phyloP scores from a whole-genome alignment of 2,329 filamentous ascomycete genomes.

The Pseudocercospora fuligena region DNA sequence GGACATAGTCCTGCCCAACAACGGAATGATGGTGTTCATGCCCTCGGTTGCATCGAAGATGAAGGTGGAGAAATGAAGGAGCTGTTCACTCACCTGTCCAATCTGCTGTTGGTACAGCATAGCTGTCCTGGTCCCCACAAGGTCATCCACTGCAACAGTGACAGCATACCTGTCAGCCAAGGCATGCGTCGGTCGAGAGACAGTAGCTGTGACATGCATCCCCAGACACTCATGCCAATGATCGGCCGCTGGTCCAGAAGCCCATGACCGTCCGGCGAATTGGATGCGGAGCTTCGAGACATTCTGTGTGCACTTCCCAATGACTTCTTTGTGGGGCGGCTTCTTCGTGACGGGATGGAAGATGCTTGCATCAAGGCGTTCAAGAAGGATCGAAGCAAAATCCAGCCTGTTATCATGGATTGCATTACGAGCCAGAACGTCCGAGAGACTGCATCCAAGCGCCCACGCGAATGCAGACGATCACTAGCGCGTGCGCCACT shows the following conservation, averaged over 20 bases:
- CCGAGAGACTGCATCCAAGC: conserved; percentile 26
- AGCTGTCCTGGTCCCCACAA: conserved; percentile 75
- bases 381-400: conserved; percentile 66
- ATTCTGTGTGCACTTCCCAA: conserved; percentile 1
- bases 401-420: conserved; percentile 47
- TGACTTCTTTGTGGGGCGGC: conserved; percentile 17
- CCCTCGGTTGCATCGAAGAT: conserved; percentile 17
- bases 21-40: conserved; percentile 1
- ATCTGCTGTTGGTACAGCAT: conserved; percentile 73
- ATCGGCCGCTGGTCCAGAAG: conserved; percentile 58
- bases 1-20: conserved; percentile 3
- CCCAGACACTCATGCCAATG: conserved; percentile 76
- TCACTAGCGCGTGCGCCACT: background rate
- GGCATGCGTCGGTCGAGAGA: conserved; percentile 84
- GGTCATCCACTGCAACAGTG: conserved; percentile 75
- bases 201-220: conserved; percentile 72
- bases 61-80: conserved; percentile 33
- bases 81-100: conserved; percentile 82
- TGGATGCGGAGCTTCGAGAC: background rate
- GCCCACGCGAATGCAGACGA: conserved; percentile 17
- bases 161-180: conserved; percentile 78
- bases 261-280: background rate
- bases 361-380: conserved; percentile 69
- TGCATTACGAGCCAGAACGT: conserved; percentile 27
- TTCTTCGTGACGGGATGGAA: conserved; percentile 64